Evolutionary conservation across 2,329 filamentous ascomycete genomes (phyloP).

Genomic region (Fusarium sp.): DNA sequence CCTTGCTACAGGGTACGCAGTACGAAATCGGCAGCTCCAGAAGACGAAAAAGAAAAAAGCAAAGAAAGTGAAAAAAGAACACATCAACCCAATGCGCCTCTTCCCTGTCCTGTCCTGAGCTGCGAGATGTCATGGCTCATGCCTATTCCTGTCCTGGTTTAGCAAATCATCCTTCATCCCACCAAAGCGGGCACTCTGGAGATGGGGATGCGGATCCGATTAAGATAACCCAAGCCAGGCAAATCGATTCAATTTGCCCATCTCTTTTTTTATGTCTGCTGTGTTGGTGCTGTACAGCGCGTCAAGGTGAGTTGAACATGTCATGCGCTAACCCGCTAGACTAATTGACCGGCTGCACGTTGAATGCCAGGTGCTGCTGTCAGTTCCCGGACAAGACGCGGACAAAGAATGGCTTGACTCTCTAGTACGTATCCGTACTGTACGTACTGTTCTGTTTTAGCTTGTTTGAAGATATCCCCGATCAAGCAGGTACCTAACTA

Average conservation of each 20-base stretch:
- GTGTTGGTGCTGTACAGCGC: not conserved
- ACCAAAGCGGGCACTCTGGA: constrained; percentile 13
- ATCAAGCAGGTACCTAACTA: constrained; percentile 4
- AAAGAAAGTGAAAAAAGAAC: not conserved
- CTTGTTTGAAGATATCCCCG: constrained; percentile 32
- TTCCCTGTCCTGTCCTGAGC: not conserved
- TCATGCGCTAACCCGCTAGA: constrained; percentile 36
- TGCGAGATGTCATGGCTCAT: constrained; percentile 34
- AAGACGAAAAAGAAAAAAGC: constrained; percentile 28
- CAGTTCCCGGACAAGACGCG: constrained; percentile 27
- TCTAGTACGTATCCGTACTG: not conserved
- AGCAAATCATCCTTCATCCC: constrained; percentile 11
- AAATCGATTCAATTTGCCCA: constrained; percentile 30
- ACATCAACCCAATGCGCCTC: not conserved
- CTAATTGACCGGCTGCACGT: constrained; percentile 39
- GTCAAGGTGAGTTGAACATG: constrained; percentile 19
- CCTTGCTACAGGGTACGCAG: constrained; percentile 30
- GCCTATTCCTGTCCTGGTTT: not conserved
- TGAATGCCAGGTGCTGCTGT: constrained; percentile 25
- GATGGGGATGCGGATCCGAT: constrained; percentile 32
- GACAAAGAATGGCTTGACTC: not conserved
- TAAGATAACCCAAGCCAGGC: constrained; percentile 24
- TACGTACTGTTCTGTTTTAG: constrained; percentile 19
- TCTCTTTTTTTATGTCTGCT: not conserved
- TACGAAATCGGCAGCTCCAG: constrained; percentile 3